Conservation (phyloP, 208 protist species). For the Trypanosoma avium region DNA sequence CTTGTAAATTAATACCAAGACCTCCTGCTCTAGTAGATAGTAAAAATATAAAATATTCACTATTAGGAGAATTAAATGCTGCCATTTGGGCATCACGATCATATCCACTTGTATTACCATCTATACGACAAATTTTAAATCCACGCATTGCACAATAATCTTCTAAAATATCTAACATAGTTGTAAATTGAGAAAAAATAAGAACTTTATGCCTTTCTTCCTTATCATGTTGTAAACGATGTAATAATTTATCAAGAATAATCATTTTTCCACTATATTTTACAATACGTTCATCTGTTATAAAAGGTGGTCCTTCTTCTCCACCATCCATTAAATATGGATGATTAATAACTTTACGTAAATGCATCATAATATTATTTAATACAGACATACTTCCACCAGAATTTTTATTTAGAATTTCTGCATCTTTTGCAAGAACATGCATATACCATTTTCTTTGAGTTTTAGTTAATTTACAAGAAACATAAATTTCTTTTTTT, state of each 20-base stretch:
- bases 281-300: constrained; percentile 91
- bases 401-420: constrained; percentile 90
- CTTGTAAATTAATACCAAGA: constrained; percentile 98
- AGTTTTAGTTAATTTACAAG: constrained; percentile 91
- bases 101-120: constrained; percentile 88
- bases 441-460: constrained; percentile 96
- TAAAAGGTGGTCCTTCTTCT: constrained; percentile 89
- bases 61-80: constrained; percentile 90
- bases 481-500: constrained; percentile 98
- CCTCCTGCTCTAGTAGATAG: constrained; percentile 98
- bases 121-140: constrained; percentile 88
- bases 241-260: constrained; percentile 94
- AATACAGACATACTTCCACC: constrained; percentile 56
- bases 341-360: constrained; percentile 95
- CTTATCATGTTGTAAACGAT: constrained; percentile 63
- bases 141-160: constrained; percentile 87
- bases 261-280: constrained; percentile 94
- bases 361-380: constrained; percentile 87
- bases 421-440: constrained; percentile 94
- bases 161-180: constrained; percentile 91
- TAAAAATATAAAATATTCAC: constrained; percentile 96
- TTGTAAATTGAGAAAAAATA: constrained; percentile 98
- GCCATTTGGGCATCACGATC: constrained; percentile 94
- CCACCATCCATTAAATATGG: constrained; percentile 96
- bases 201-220: constrained; percentile 94